phyloP scores from a whole-genome alignment of 2,329 filamentous ascomycete genomes.

The Aureobasidium sp. region DNA sequence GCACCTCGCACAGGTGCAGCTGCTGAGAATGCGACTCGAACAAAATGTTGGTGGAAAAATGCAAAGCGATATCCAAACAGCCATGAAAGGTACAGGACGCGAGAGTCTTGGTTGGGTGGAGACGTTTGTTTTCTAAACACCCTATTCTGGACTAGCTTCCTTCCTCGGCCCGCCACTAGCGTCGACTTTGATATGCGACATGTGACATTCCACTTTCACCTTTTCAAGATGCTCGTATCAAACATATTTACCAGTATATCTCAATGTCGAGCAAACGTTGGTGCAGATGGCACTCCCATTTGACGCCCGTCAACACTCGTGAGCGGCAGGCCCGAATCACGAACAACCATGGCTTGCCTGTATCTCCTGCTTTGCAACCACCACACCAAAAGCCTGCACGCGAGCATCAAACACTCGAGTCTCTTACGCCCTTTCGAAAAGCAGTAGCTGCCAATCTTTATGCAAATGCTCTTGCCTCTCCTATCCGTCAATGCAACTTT shows the following conservation, averaged over 20 bases:
- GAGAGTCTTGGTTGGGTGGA: too few relatives aligned
- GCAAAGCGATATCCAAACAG: background rate
- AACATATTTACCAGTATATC: too few relatives aligned
- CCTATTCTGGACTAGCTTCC: background rate
- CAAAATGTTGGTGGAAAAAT: conserved; percentile 15
- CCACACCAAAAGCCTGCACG: background rate
- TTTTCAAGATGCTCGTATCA: background rate
- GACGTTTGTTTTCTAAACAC: conserved; percentile 15
- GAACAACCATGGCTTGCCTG: conserved; percentile 2
- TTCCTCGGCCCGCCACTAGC: background rate
- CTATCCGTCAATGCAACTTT: conserved; percentile 50
- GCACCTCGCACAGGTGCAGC: background rate
- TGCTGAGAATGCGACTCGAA: background rate
- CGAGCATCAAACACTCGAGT: background rate
- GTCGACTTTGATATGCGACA: background rate
- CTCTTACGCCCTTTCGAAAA: conserved; percentile 47
- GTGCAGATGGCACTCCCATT: background rate
- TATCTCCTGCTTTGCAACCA: conserved; percentile 3
- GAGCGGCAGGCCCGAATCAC: background rate
- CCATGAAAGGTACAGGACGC: background rate
- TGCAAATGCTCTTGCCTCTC: conserved; percentile 55
- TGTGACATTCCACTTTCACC: background rate
- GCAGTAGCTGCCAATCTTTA: conserved; percentile 57
- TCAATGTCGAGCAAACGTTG: background rate
- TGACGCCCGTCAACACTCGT: background rate